Evolutionary conservation across 805 yeast genomes (phyloP), one percentile per base, ranked within the genome.

Genomic region (Myxozyma neglecta): DNA sequence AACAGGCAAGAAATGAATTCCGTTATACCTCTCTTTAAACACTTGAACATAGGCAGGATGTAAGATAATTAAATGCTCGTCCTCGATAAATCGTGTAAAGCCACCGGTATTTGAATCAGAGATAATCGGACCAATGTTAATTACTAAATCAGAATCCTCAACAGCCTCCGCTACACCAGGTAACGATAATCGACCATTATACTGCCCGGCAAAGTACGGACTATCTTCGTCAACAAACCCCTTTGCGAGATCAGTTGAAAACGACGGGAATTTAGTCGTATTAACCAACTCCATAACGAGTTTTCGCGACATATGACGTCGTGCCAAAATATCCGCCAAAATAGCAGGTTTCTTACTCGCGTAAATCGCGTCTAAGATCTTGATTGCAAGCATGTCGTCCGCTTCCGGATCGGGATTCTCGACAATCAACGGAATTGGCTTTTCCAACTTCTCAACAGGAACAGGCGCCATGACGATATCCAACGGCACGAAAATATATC

Each of bases 401-500:
- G 71, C 49, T 36, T 44, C 54, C 37, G 67, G 52, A 20, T 72
- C 64, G 16, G 65, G 64, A 56, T 71, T 70, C 54, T 62, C 67
- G 65, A 77, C 56, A 3, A 69, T 66, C 37, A 80, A 51, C 36
- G 66, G 64, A 42, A 78, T 65, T 29, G 75, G 78, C 6, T 64
- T 66, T 7, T 71, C 63, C 45, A 85, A 75, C 55, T 77, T 73
- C 1, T 75, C 63, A 10, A 73, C 71, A 8, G 67, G 66, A 3
- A 69, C 64, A 6, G 63, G 64, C n/a, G 58, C 56, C 53, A 56
- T 58, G 24, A 63, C 66, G 46, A 63, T 60, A 35, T 63, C 66
- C 47, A 82, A 76, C 1, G 97, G 97, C 51, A 92, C 73, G 71
- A 84, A 89, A 53, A 91, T 72, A 70, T 88, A 91, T 14, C 96